Evolutionary conservation across 306 rosid genomes (phyloP).

Genomic region (Quercus glauca): DNA sequence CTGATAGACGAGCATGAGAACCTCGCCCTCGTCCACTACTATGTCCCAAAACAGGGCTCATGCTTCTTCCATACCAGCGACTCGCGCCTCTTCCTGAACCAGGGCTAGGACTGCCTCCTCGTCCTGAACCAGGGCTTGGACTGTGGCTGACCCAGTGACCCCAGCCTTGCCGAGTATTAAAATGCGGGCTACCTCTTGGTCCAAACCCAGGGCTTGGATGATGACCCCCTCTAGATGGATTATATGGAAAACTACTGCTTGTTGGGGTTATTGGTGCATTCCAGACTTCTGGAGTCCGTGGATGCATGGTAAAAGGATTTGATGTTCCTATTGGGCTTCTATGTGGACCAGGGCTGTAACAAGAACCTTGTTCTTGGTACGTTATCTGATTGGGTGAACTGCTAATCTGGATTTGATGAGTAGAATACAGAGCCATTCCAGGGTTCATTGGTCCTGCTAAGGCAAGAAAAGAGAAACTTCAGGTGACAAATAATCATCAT

Average conservation of each 20-base stretch:
- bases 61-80: constrained; percentile 17
- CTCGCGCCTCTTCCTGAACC: constrained; percentile 57
- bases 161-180: constrained; percentile 35
- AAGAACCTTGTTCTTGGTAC: constrained; percentile 33
- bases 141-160: constrained; percentile 33
- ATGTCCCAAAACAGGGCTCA: constrained; percentile 41
- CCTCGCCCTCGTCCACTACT: constrained; percentile 48
- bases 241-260: constrained; percentile 29
- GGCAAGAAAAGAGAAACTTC: neutral
- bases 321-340: constrained; percentile 29
- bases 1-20: constrained; percentile 37
- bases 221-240: constrained; percentile 28
- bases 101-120: constrained; percentile 37
- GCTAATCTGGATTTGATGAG: constrained; percentile 41
- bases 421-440: constrained; percentile 34
- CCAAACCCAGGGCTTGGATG: constrained; percentile 42
- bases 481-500: neutral
- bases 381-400: constrained; percentile 27
- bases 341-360: constrained; percentile 24
- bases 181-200: constrained; percentile 30
- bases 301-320: constrained; percentile 27
- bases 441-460: constrained; percentile 40
- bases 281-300: constrained; percentile 33
- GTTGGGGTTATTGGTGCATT: constrained; percentile 44
- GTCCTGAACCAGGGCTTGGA: constrained; percentile 43